Base-by-base conservation (phyloP, 129 eudicot species). In the Pittosporum tobira region DNA sequence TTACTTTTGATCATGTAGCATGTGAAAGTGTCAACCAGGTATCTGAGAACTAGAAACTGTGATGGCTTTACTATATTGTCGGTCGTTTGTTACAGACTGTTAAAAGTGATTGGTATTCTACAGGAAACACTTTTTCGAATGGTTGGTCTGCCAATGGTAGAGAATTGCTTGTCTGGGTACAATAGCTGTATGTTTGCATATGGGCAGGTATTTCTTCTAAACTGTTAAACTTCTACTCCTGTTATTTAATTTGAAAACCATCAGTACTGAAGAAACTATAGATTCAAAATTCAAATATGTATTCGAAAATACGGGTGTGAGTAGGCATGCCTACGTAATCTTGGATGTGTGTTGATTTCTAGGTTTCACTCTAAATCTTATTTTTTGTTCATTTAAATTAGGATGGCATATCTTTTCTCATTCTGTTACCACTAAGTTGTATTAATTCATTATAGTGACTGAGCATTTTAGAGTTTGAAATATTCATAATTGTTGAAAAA, bases 111-210 rank as follows among this genome's bases (percentile, higher is more conserved):
- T 51, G 24, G 36, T 64, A 18, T 54, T 58, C 55, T 76, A 73
- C 83, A 91, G 99, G 99, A 93, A 69, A 87, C 90, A 40, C 88
- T 93, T 64, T 93, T 93, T 59, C 76, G 91, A 73, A 81, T 83
- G 88, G 91, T 80, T 73, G 99, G 99, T 65, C 68, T 93, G 68
- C 99, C 99, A 14, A 93, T 93, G 96, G 96, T 93, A 57, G 99
- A 93, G 82, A 93, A 93, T 70, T 93, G 99, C 67, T 75, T 93
- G 73, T 87, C 88, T 5, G 99, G 99, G 43, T 93, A 93, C 67
- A 93, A 93, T 64, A 93, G 99, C 67, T 93, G 94, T 48, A 81
- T 93, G 78, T 93, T 93, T 73, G 99, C 99, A 1, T 93, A 93
- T 59, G 99, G 99, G 42, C 99, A 93, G 94, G 99, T 91, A 83